Evolutionary conservation across 345 rosid species (phyloP).

Genomic region (Hibiscus tridactylites): DNA sequence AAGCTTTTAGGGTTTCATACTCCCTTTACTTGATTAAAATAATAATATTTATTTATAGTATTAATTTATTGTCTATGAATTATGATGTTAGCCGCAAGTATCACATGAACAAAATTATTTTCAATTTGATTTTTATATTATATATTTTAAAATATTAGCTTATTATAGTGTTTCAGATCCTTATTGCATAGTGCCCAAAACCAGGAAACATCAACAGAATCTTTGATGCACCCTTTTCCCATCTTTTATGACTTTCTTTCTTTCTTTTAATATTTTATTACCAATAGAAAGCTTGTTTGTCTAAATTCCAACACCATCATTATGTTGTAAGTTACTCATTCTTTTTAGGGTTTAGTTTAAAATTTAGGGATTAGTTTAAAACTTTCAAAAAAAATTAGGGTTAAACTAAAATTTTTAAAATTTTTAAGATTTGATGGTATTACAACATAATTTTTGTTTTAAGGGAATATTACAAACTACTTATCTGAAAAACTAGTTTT

Average conservation of each 20-base stretch:
- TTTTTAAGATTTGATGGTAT: too few relatives aligned
- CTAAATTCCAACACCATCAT: too few relatives aligned
- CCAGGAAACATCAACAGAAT: conserved; percentile 1
- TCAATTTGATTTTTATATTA: neutral
- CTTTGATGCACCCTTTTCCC: neutral
- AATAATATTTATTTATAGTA: neutral
- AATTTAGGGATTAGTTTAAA: too few relatives aligned
- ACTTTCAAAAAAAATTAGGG: too few relatives aligned
- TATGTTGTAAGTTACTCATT: too few relatives aligned
- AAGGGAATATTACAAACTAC: too few relatives aligned
- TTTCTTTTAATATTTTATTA: neutral
- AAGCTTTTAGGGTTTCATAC: neutral
- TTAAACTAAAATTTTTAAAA: too few relatives aligned
- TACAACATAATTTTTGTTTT: too few relatives aligned
- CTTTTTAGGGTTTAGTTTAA: too few relatives aligned
- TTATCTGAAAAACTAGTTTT: too few relatives aligned
- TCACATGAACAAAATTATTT: neutral
- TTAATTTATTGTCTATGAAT: neutral
- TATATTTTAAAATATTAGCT: neutral
- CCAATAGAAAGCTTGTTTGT: neutral
- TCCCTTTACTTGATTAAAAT: neutral
- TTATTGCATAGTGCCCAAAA: neutral
- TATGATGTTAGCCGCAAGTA: neutral
- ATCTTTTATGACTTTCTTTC: neutral
- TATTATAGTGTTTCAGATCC: neutral